These are phyloP conservation scores for Leccinellum albellum DNA, from an alignment of 768 basidiomycete genomes.

Conservation along the genomic window DNA sequence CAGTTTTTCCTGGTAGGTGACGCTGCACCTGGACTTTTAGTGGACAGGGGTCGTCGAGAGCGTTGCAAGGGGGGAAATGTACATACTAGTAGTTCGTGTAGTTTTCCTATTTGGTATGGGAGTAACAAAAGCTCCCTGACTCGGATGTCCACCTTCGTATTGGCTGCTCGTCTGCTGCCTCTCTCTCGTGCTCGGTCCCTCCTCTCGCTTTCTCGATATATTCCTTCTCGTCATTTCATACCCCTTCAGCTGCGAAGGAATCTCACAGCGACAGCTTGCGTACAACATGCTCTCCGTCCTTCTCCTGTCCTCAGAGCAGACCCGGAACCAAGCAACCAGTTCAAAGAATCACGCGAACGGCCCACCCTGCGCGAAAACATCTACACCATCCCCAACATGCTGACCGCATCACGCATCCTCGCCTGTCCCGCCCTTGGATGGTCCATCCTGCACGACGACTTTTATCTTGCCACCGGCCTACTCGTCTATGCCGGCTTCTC, in stretches of 20 bases:
- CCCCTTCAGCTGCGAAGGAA: slow-evolving; percentile 2
- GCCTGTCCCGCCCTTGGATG: slow-evolving; percentile 92
- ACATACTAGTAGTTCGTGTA: background rate
- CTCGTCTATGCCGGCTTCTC: slow-evolving; percentile 91
- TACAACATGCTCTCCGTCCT: slow-evolving; percentile 9
- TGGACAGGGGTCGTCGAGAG: background rate
- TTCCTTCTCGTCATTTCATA: background rate
- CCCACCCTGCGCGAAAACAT: slow-evolving; percentile 71
- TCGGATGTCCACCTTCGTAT: slow-evolving; percentile 13
- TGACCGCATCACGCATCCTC: slow-evolving; percentile 83
- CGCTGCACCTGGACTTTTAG: slow-evolving; percentile 5
- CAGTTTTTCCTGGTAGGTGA: slow-evolving; percentile 2
- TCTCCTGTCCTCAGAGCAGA: slow-evolving; percentile 3
- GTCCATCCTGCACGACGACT: slow-evolving; percentile 80
- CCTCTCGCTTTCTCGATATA: background rate
- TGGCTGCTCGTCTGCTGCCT: slow-evolving; percentile 1
- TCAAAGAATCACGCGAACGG: slow-evolving; percentile 20
- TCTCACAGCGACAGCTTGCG: slow-evolving; percentile 10
- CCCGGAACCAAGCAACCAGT: slow-evolving; percentile 4
- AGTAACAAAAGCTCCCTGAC: background rate
- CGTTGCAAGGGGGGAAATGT: background rate
- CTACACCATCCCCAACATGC: slow-evolving; percentile 89
- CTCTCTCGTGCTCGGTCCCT: slow-evolving; percentile 6
- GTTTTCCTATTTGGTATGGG: slow-evolving; percentile 10
- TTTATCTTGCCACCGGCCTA: slow-evolving; percentile 73